Percentiles rank a stretch among this genome's conserved stretches.
Evolutionary conservation across 2,329 filamentous ascomycete species (phyloP).

Genomic region (Aspergillus unguis): DNA sequence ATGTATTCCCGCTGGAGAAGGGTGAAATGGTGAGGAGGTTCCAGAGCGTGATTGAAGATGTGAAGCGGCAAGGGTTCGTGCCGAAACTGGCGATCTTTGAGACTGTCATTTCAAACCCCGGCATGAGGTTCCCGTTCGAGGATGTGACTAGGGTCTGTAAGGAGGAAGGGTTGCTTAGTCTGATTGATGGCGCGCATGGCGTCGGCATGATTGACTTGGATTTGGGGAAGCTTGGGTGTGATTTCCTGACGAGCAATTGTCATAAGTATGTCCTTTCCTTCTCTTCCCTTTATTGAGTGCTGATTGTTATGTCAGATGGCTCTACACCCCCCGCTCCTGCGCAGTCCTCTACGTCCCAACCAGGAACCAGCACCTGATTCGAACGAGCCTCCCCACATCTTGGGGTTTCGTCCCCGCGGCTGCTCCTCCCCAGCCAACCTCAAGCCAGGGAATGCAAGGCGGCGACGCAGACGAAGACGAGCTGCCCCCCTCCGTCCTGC

Average conservation of each 20-base stretch:
- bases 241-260: slow-evolving; percentile 84
- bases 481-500: slow-evolving; percentile 41
- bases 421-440: slow-evolving; percentile 25
- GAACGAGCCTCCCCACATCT: slow-evolving; percentile 72
- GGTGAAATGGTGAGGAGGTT: slow-evolving; percentile 63
- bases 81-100: slow-evolving; percentile 73
- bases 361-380: slow-evolving; percentile 72
- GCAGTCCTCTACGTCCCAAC: slow-evolving; percentile 75
- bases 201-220: slow-evolving; percentile 75
- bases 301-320: slow-evolving; percentile 57
- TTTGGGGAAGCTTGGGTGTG: slow-evolving; percentile 64
- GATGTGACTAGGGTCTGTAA: slow-evolving; percentile 61
- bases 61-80: slow-evolving; percentile 57
- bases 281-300: background rate
- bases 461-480: background rate
- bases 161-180: slow-evolving; percentile 64
- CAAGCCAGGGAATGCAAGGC: slow-evolving; percentile 32
- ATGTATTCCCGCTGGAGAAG: slow-evolving; percentile 69
- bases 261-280: slow-evolving; percentile 57
- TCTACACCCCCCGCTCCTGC: slow-evolving; percentile 73
- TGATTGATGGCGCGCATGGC: slow-evolving; percentile 82
- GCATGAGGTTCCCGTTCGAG: slow-evolving; percentile 76
- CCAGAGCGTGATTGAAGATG: slow-evolving; percentile 53
- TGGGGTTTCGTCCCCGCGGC: slow-evolving; percentile 64
- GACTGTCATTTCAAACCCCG: slow-evolving; percentile 73